These are phyloP conservation scores for Asterophora parasitica DNA, from an alignment of 768 basidiomycete species.

Conservation along the genomic window DNA sequence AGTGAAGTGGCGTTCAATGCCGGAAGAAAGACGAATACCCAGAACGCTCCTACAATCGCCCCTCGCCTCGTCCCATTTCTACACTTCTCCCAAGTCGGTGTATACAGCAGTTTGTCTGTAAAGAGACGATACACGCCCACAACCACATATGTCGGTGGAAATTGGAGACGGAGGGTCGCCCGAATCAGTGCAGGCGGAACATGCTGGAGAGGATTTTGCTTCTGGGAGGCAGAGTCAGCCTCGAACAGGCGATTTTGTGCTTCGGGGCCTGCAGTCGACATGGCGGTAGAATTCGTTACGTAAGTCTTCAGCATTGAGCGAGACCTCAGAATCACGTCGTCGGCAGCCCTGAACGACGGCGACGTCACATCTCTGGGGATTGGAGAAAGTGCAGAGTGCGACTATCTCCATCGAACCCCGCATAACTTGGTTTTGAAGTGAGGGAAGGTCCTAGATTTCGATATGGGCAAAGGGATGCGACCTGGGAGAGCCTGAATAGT, in stretches of 20 bases:
- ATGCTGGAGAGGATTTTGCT: slow-evolving; percentile 17
- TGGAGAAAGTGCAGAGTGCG: no score
- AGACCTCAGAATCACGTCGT: no score
- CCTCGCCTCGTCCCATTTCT: slow-evolving; percentile 73
- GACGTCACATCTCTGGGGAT: no score
- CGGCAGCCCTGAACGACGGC: no score
- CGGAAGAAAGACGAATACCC: slow-evolving; percentile 44
- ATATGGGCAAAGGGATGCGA: no score
- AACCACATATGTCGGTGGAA: slow-evolving; percentile 78
- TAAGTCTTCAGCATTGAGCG: no score
- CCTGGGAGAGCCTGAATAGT: no score
- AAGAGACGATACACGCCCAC: slow-evolving; percentile 82
- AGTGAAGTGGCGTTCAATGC: background rate
- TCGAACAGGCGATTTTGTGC: slow-evolving; percentile 29
- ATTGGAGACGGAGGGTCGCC: slow-evolving; percentile 60
- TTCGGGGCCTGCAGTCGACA: slow-evolving; percentile 22
- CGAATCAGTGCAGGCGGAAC: slow-evolving; percentile 45
- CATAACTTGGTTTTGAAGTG: no score
- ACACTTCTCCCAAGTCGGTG: slow-evolving; percentile 84
- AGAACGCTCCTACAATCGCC: slow-evolving; percentile 57
- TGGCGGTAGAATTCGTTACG: background rate
- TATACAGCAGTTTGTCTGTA: slow-evolving; percentile 64
- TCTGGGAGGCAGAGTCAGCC: slow-evolving; percentile 1
- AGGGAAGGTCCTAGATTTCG: no score
- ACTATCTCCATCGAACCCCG: no score